phyloP scores from a whole-genome alignment of 768 basidiomycete species.

The Boletellus sp. region DNA sequence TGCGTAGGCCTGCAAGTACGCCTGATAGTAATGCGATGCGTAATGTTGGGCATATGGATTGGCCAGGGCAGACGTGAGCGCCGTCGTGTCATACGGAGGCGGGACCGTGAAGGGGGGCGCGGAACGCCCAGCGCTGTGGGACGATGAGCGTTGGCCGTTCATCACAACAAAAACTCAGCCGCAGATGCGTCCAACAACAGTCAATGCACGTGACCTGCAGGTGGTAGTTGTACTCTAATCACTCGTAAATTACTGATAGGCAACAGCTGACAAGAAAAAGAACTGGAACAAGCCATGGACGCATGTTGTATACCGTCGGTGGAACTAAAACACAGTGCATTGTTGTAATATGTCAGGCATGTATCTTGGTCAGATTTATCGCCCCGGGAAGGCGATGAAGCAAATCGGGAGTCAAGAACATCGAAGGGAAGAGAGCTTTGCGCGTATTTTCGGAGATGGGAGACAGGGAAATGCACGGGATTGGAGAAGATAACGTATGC shows the following conservation, averaged over 20 bases:
- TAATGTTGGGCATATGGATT: constrained; percentile 29
- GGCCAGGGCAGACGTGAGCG: constrained; percentile 23
- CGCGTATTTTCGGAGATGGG: constrained; percentile 23
- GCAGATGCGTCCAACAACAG: background rate
- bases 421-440: constrained; percentile 17
- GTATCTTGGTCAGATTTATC: constrained; percentile 24
- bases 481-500: constrained; percentile 22
- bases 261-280: constrained; percentile 1
- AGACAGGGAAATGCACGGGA: constrained; percentile 21
- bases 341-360: constrained; percentile 33
- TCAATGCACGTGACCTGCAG: constrained; percentile 20
- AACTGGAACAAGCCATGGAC: constrained; percentile 13
- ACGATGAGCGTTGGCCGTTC: constrained; percentile 14
- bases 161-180: background rate
- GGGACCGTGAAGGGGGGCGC: constrained; percentile 13
- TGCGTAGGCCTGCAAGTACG: constrained; percentile 39
- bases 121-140: background rate
- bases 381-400: constrained; percentile 14
- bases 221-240: background rate
- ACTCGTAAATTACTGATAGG: constrained; percentile 3
- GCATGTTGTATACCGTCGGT: constrained; percentile 25
- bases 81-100: constrained; percentile 18
- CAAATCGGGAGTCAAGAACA: constrained; percentile 28
- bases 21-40: constrained; percentile 52
- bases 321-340: constrained; percentile 30